A percentile compares a stretch with the other conserved stretches of the same genome.
Evolutionary conservation across 352 stramenopile species (phyloP).

Genomic region (Globisporangium takayamanum): DNA sequence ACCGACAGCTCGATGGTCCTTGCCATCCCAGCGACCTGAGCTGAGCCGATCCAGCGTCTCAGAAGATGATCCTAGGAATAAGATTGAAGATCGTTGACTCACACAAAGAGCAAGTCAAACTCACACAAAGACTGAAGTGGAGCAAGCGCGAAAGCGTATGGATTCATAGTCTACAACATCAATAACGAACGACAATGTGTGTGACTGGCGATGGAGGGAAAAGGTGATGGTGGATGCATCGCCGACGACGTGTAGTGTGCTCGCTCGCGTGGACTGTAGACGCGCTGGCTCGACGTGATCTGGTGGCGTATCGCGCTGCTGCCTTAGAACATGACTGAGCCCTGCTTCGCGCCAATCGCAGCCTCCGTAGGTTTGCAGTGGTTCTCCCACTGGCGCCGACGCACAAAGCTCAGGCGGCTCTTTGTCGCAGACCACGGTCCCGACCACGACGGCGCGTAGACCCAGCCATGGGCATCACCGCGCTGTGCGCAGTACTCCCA

Average conservation of each 20-base stretch:
- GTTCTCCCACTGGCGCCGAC: conserved; percentile 70
- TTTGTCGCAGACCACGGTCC: conserved; percentile 53
- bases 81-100: no score
- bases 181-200: background rate
- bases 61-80: no score
- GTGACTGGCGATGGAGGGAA: background rate
- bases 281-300: background rate
- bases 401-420: conserved; percentile 45
- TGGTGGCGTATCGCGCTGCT: no score
- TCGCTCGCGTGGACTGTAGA: background rate
- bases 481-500: conserved; percentile 49
- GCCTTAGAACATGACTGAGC: conserved; percentile 23
- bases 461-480: conserved; percentile 52
- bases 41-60: no score
- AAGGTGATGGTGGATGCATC: no score
- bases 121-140: no score
- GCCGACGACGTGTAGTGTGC: no score
- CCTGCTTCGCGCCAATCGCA: conserved; percentile 11
- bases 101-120: no score
- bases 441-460: conserved; percentile 55
- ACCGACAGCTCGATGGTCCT: no score
- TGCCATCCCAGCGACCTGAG: no score
- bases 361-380: conserved; percentile 25
- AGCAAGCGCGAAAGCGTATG: no score
- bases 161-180: conserved; percentile 1